Base-by-base conservation (phyloP, 140 eudicot species). In the Erigeron philadelphicus region DNA sequence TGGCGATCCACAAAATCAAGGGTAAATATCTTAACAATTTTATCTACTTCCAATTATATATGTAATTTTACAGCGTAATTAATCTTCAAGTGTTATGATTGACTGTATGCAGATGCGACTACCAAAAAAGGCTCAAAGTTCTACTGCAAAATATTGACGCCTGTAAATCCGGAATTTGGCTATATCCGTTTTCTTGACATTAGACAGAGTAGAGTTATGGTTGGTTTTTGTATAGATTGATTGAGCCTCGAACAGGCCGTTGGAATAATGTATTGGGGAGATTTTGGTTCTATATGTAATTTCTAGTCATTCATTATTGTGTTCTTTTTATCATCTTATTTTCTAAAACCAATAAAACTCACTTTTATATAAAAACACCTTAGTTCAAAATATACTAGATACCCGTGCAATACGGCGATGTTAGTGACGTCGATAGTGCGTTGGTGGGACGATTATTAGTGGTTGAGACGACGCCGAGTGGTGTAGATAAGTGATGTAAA, bases 1-100 rank as follows among this genome's bases (percentile, higher is more conserved):
- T 92, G 98, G 96, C 75, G 89, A 67, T 79, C 75, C 16, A 82
- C 95, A 21, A 92, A 80, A 79, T 79, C 96, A 60, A 85, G 82
- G 92, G 96, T 90, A 12, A 70, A 31, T 18, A 23, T 66, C 55
- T 57, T 12, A 5, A 43, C 6, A 17, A 21, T 67, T 35, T 10
- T 16, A 40, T 48, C 19, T 56, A 38, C 35, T 72, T 17, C 2
- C 17, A 63, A 43, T 38, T 67, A 16, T 16, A 21, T n/a, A 10
- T 12, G 21, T 13, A 19, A n/a, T 15, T 61, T 40, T 42, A 60
- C 41, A 68, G 17, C 54, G 16, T 57, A 7, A 40, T 42, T 43
- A 47, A 46, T 55, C n/a, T 53, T 31, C 1, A 40, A 8, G 23
- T 60, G 31, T 45, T 6, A 50, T 66, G 38, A 21, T 11, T 72